Base-by-base conservation (phyloP, 202 grass and related monocot genomes). In the Brachypodium distachyon region DNA sequence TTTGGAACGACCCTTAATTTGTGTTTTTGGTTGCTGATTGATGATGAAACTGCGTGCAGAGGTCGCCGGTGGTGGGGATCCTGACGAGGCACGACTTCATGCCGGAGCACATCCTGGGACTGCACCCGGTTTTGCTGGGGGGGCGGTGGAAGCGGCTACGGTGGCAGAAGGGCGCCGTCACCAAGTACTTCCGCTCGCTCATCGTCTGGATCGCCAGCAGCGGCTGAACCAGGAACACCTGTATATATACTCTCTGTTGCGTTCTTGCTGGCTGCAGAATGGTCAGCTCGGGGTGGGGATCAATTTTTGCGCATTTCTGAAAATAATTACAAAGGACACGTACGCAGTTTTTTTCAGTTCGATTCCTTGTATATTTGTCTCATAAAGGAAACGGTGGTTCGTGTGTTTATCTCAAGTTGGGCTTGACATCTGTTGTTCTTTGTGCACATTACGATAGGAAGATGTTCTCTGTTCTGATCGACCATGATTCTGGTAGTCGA, bases 31-130 rank as follows among this genome's bases (percentile, higher is more conserved):
- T n/a, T n/a, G n/a, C 4, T 19, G 7, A 10, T 37, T 27, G 40
- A 7, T 13, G 34, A 17, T 27, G 11, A 72, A 17, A 36, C 11
- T 84, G 73, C 85, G 93, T 84, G 77, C 87, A 97, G 94, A 92
- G 89, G 46, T 85, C 89, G 8, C 91, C 91, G 29, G 91, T 92
- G 28, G 94, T 90, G 3, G 94, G 94, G 17, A 92, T 97, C 72
- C 85, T 97, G 67, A 97, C 94, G 9, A 88, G 94, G 67, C 94
- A 97, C 29, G 94, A 97, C 61, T 97, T 97, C 78, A 93, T 97
- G 89, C 88, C 91, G 1, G 94, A 97, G 74, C 91, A 97, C 72
- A 94, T 94, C 60, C 70, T 97, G 12, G 91, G 82, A 12, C 59
- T 97, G 73, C 82, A 94, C 70, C 94, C 91, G 0, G 84, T 37